Evolutionary conservation across 495 filamentous ascomycete species (phyloP).

Genomic region (Geoglossum glabrum): DNA sequence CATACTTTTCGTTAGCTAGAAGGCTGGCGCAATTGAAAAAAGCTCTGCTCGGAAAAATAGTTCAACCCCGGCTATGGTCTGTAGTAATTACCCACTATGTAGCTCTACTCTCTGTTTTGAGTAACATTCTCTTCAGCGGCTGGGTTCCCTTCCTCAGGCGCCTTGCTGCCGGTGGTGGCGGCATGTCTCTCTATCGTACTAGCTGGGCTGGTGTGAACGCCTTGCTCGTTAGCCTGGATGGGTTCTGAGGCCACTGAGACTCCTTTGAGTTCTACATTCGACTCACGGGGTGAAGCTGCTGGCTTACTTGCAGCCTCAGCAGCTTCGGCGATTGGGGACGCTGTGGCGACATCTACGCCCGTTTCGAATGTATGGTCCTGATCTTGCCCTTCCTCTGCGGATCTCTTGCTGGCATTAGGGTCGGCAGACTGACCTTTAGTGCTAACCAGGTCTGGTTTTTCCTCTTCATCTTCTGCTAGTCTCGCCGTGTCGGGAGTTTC

Average conservation of each 20-base stretch:
- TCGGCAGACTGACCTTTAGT: not conserved
- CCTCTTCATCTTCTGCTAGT: not conserved
- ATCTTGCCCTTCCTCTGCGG: not conserved
- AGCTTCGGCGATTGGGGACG: slow-evolving; percentile 25
- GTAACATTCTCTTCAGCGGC: not conserved
- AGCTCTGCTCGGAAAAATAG: too few relatives aligned
- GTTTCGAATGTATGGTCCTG: not conserved
- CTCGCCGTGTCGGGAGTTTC: not conserved
- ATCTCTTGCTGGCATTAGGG: not conserved
- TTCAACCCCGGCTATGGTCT: too few relatives aligned
- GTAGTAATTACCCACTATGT: not conserved
- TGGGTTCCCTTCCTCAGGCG: not conserved
- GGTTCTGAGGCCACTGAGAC: not conserved
- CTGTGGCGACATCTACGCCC: not conserved
- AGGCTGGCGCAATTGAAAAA: too few relatives aligned
- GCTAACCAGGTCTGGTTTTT: not conserved
- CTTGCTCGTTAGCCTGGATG: not conserved
- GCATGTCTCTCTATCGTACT: not conserved
- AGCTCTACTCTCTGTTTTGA: not conserved
- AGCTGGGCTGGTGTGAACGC: not conserved
- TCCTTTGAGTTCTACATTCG: not conserved
- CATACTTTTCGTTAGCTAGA: not conserved
- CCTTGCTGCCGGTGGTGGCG: not conserved
- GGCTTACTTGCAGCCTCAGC: slow-evolving; percentile 38
- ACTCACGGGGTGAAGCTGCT: slow-evolving; percentile 13